These are phyloP conservation scores for Inga leiocalycina DNA, from an alignment of 306 rosid genomes.

Conservation along the genomic window DNA sequence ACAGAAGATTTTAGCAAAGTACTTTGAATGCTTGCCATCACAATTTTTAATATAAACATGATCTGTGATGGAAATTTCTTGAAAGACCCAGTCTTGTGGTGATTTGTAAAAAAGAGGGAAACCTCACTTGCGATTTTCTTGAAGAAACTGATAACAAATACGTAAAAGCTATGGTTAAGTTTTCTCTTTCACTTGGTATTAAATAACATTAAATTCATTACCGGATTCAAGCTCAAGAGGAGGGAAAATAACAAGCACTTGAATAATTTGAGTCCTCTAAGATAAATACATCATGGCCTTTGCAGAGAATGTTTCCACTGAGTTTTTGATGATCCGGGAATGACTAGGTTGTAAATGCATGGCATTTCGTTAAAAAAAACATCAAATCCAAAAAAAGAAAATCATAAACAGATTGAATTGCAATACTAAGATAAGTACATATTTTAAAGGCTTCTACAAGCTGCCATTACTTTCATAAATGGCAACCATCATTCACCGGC, in stretches of 20 bases:
- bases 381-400: conserved; percentile 17
- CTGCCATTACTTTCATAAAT: background rate
- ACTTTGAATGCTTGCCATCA: too few species aligned
- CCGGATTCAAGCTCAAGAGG: background rate
- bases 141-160: background rate
- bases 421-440: conserved; percentile 1
- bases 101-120: too few species aligned
- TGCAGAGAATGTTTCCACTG: background rate
- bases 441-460: background rate
- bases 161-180: background rate
- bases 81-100: too few species aligned
- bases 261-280: background rate
- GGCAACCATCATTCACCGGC: background rate
- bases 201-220: background rate
- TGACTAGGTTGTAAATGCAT: background rate
- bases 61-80: too few species aligned
- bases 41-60: too few species aligned
- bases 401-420: background rate
- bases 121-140: background rate
- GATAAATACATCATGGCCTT: background rate
- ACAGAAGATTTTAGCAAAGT: too few species aligned
- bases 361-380: background rate
- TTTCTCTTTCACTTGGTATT: background rate
- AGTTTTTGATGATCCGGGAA: background rate
- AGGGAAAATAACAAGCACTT: background rate